phyloP scores from a whole-genome alignment of 768 basidiomycete genomes.

The Xerocomus potaroensis region DNA sequence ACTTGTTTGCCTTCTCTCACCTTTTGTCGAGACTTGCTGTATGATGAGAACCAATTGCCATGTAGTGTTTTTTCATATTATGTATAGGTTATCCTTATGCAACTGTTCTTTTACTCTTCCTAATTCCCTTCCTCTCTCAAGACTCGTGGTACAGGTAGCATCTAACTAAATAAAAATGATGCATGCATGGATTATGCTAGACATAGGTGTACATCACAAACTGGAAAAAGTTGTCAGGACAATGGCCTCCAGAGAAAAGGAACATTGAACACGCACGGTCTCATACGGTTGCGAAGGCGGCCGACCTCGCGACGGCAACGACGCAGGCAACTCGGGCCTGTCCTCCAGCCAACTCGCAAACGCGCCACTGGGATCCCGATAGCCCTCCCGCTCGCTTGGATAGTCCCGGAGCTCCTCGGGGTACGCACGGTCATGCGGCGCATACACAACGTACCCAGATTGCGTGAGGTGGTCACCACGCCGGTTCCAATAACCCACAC shows the following conservation, averaged over 20 bases:
- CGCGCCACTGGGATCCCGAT: constrained; percentile 48
- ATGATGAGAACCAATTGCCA: constrained; percentile 13
- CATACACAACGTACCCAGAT: constrained; percentile 59
- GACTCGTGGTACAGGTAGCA: constrained; percentile 9
- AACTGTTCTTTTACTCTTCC: not conserved
- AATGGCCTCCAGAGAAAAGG: not conserved
- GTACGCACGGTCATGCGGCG: constrained; percentile 50
- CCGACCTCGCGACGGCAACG: constrained; percentile 54
- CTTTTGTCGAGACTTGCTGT: constrained; percentile 4
- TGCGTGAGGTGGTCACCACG: constrained; percentile 67
- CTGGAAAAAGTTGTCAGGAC: constrained; percentile 19
- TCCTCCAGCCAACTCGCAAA: constrained; percentile 38
- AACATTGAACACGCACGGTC: constrained; percentile 34
- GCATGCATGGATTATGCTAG: not conserved
- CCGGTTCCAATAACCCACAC: constrained; percentile 69
- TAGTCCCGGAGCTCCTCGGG: constrained; percentile 60
- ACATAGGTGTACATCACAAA: constrained; percentile 39
- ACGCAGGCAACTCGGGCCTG: constrained; percentile 58
- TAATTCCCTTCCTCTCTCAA: not conserved
- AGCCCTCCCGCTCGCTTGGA: constrained; percentile 52
- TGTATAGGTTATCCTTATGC: constrained; percentile 28
- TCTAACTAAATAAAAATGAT: constrained; percentile 20
- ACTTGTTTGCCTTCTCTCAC: not conserved
- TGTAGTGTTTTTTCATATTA: constrained; percentile 9
- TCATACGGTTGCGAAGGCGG: constrained; percentile 55